Evolutionary conservation across 2,329 filamentous ascomycete genomes (phyloP), one percentile per base, ranked within the genome.

Genomic region (Aspergillus tubingensis): DNA sequence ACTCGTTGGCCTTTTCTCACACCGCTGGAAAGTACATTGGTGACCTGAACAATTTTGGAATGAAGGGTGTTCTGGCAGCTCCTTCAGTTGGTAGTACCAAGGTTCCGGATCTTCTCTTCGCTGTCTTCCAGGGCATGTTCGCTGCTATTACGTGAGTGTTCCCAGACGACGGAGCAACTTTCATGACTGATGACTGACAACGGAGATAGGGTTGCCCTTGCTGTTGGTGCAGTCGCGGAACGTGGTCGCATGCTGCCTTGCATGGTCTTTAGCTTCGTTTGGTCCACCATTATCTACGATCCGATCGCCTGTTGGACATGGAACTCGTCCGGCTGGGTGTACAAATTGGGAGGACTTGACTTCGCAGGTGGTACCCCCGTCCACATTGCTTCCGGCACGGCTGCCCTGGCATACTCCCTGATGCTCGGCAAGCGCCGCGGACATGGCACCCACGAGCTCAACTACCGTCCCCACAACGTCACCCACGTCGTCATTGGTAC

Each of bases 261-360:
- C 74, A 86, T 96, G 67, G 83, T 96, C 71, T 96, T 96, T 83
- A 95, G 96, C 88, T 94, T 96, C 72, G 81, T 96, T 74, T 96
- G 92, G 92, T 85, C 89, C 1, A 96, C 92, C 5, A 73, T 96
- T 61, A 90, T 96, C 73, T 96, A 96, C 77, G 92, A 96, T 70
- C 90, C 92, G 2, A 92, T 96, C 72, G 92, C 92, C 49, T 96
- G 92, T 83, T 96, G 92, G 92, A 96, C 91, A 8, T 96, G 92
- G 92, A 96, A 96, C 74, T 77, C 90, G 0, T 80, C 81, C 32
- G 92, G 92, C 21, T 96, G 92, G 92, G 87, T 88, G 11, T 90
- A 85, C 77, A 82, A 85, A 66, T 85, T 96, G 79, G 92, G 92
- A 50, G 91, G 90, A 27, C 84, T 96, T 48, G 92, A 96, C 77